Evolutionary conservation across 2,329 filamentous ascomycete species (phyloP), one percentile per base, ranked within the genome.

Genomic region (Coniella lustricola): DNA sequence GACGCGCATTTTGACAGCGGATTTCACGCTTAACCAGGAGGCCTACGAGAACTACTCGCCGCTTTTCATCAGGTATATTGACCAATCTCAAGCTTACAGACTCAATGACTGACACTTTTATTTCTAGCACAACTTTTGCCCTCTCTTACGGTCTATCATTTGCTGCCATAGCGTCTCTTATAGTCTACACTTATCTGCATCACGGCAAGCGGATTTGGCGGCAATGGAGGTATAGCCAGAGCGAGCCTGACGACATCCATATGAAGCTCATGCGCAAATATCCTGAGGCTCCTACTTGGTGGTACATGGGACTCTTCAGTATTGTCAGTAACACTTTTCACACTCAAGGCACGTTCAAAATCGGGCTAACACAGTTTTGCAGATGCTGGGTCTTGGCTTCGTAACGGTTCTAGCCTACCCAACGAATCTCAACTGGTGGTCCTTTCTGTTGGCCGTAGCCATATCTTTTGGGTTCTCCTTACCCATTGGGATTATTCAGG

Each of bases 371-470:
- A n/a, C n/a, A n/a, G n/a, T n/a, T n/a, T n/a, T 38, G 7, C 20
- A 77, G 76, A 75, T 80, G 65, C 69, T 82, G 2, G 64, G 55
- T 3, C 65, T 81, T 3, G 77, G 75, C 17, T 73, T 81, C 50
- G 58, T 75, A 21, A 76, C 77, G 2, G 70, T 79, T 3, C 65
- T 82, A 9, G 74, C 67, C 0, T 87, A 80, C 57, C 77, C 79
- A 0, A 87, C 85, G 3, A 81, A 85, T 53, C 67, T 87, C 52
- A 72, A 74, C 1, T 87, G 83, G 83, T 89, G 84, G 84, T 79
- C 79, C 0, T 87, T 87, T 56, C 62, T 88, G 38, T 64, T 89
- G 5, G 74, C 84, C 3, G 73, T 88, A 3, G 66, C 74, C 44
- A 81, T 88, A 50, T 77, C 83, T 0, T 76, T 79, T 48, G 64